phyloP scores from a whole-genome alignment of 192 early-diverging fungal genomes.

The Jimgerdemannia lactiflua region DNA sequence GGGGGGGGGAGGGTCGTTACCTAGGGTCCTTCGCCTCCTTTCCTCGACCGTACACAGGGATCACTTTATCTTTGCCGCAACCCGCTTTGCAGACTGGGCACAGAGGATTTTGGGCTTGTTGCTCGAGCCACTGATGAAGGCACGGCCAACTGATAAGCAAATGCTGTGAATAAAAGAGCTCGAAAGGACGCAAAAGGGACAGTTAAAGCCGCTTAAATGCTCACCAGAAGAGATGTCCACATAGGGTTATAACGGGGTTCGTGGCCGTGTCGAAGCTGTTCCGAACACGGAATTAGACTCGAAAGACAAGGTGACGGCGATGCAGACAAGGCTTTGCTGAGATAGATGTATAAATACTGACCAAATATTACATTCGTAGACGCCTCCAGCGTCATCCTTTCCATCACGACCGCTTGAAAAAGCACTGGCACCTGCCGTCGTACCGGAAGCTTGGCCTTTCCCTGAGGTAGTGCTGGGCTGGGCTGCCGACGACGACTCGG shows the following conservation, averaged over 20 bases:
- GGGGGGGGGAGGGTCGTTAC: no score
- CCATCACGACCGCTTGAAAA: background rate
- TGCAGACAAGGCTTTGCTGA: background rate
- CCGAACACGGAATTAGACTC: background rate
- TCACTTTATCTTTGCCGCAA: constrained; percentile 79
- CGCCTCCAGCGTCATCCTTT: constrained; percentile 19
- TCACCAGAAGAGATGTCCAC: constrained; percentile 79
- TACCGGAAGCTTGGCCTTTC: background rate
- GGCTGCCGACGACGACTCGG: background rate
- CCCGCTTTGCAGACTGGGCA: constrained; percentile 87
- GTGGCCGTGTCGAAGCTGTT: constrained; percentile 72
- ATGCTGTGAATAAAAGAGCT: background rate
- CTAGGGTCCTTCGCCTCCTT: constrained; percentile 74
- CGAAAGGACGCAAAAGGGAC: background rate
- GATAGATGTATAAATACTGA: background rate
- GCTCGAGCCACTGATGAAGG: constrained; percentile 73
- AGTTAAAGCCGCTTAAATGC: background rate
- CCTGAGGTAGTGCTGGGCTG: background rate
- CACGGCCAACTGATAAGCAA: constrained; percentile 57
- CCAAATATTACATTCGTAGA: constrained; percentile 43
- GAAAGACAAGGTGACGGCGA: background rate
- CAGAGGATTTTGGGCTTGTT: constrained; percentile 63
- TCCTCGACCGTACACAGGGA: constrained; percentile 80
- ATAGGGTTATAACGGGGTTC: constrained; percentile 72
- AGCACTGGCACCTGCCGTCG: background rate